Conservation (phyloP, 164 flowering plant genomes). For the Vitis cinerea region DNA sequence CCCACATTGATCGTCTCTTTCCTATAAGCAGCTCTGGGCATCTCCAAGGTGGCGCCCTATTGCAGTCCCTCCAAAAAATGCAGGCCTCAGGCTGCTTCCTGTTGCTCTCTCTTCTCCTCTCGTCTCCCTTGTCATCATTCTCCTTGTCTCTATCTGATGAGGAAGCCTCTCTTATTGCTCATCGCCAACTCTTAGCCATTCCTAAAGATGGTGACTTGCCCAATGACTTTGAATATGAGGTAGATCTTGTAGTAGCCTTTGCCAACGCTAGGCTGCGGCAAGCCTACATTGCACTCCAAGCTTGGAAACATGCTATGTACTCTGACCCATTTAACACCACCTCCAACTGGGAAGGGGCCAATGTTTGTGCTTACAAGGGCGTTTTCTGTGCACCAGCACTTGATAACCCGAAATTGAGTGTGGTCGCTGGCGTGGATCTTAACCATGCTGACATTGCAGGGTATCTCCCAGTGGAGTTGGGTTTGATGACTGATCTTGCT, state of each 20-base stretch:
- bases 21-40: slow-evolving; percentile 33
- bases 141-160: slow-evolving; percentile 33
- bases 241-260: slow-evolving; percentile 22
- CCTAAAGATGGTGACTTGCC: slow-evolving; percentile 30
- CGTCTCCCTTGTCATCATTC: slow-evolving; percentile 8
- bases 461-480: slow-evolving; percentile 39
- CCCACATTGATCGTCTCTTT: background rate
- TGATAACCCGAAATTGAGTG: background rate
- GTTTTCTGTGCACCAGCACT: slow-evolving; percentile 11
- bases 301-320: slow-evolving; percentile 60
- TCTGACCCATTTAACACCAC: slow-evolving; percentile 65
- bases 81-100: slow-evolving; percentile 39
- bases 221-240: slow-evolving; percentile 21
- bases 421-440: slow-evolving; percentile 12
- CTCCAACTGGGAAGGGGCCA: slow-evolving; percentile 4
- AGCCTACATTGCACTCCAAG: slow-evolving; percentile 65
- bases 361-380: slow-evolving; percentile 13
- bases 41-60: slow-evolving; percentile 18
- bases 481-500: slow-evolving; percentile 33
- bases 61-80: slow-evolving; percentile 16
- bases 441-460: slow-evolving; percentile 47
- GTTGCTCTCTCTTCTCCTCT: slow-evolving; percentile 17
- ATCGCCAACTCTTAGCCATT: slow-evolving; percentile 35
- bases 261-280: slow-evolving; percentile 42
- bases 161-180: slow-evolving; percentile 37